Base-by-base conservation (phyloP, 1,284 basidiomycete species). In the Ceratobasidium sp. region DNA sequence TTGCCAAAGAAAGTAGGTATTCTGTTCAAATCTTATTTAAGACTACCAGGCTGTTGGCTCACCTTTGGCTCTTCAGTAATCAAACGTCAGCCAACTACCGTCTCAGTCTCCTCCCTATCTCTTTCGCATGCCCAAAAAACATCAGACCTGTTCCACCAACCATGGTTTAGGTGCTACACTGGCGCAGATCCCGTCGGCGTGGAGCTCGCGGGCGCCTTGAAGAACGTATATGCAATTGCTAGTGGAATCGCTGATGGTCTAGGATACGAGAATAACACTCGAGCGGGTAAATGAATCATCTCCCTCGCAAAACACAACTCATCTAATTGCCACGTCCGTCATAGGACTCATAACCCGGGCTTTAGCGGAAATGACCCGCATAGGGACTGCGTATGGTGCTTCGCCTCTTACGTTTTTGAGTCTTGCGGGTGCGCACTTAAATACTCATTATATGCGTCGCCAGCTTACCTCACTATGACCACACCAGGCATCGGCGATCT, bases 161-260 rank as follows among this genome's bases (percentile, higher is more conserved):
- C 94, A 26, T 94, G 94, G 88, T 95, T 95, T 85, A 89, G 93
- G 80, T 95, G 94, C 92, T 94, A 95, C 84, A 92, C 91, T 13
- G 92, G 93, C 7, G 87, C 87, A 66, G 94, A 95, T 84, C 94
- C 94, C 10, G 93, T 95, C 81, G 96, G 96, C 26, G 90, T 97
- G 48, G 96, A 96, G 81, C 86, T 97, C 44, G 92, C 94, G 9
- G 96, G 96, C 33, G 96, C 96, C 1, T 85, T 97, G 80, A 97
- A 97, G 85, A 97, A 97, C 84, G 93, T 97, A 67, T 97, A 97
- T 83, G 96, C 96, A 38, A 94, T 97, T 81, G 96, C 95, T 15
- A 89, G 95, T 62, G 96, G 96, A 7, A 93, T 96, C 85, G 92
- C 95, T 7, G 95, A 96, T 82, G 96, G 96, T 46, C 88, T 97